phyloP scores from a whole-genome alignment of 2,329 filamentous ascomycete species.

The Stachybotrys chartarum region DNA sequence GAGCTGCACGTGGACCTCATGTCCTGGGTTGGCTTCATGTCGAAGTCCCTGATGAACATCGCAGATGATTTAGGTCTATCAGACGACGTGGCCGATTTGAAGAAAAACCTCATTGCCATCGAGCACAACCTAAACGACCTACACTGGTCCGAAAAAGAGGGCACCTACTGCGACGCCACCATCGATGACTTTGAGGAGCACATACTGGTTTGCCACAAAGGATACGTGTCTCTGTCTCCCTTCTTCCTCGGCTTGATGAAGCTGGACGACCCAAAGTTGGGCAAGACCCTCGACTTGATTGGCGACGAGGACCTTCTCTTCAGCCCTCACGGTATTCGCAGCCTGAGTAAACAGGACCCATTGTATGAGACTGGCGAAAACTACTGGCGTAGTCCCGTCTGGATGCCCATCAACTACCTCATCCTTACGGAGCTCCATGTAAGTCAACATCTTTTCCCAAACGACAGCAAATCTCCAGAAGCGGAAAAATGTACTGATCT shows the following conservation, averaged over 20 bases:
- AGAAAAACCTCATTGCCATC: conserved; percentile 68
- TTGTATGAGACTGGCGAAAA: conserved; percentile 90
- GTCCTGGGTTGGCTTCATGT: conserved; percentile 97
- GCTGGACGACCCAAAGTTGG: conserved; percentile 66
- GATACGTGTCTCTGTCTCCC: conserved; percentile 89
- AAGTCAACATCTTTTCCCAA: conserved; percentile 28
- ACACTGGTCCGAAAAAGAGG: conserved; percentile 78
- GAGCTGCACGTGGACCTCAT: conserved; percentile 94
- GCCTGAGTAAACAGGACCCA: conserved; percentile 74
- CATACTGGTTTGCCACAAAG: conserved; percentile 86
- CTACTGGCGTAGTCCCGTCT: conserved; percentile 92
- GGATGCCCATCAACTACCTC: conserved; percentile 96
- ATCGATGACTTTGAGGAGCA: conserved; percentile 95
- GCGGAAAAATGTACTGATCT: background rate
- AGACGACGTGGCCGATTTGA: conserved; percentile 71
- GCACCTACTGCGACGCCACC: conserved; percentile 89
- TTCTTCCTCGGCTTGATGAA: conserved; percentile 79
- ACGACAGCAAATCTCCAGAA: background rate
- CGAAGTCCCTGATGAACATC: conserved; percentile 74
- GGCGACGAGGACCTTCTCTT: conserved; percentile 80
- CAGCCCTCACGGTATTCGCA: conserved; percentile 81
- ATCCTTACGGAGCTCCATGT: conserved; percentile 71
- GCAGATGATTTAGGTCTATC: conserved; percentile 65
- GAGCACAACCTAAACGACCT: conserved; percentile 82
- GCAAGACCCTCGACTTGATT: conserved; percentile 69